A percentile compares a stretch with the other conserved stretches of the same genome.
phyloP scores from a whole-genome alignment of 768 basidiomycete genomes.

The Chlorophyllum brunneum region DNA sequence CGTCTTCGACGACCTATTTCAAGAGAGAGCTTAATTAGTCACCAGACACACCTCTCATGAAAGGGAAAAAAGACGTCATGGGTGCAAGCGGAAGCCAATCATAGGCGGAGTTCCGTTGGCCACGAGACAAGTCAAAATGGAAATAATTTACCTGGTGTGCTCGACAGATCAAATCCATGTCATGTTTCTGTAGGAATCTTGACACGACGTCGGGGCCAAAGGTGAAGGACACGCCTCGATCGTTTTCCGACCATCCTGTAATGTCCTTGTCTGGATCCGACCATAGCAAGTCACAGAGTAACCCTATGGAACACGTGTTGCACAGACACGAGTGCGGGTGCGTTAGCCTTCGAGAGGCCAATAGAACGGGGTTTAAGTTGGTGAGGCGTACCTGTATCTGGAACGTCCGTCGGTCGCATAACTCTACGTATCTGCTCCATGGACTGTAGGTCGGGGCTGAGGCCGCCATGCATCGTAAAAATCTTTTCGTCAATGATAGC shows the following conservation, averaged over 20 bases:
- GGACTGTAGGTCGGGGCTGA: conserved; percentile 95
- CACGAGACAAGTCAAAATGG: conserved; percentile 4
- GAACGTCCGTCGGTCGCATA: conserved; percentile 98
- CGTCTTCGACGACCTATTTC: conserved; percentile 91
- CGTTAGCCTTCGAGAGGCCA: too few relatives aligned
- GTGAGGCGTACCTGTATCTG: conserved; percentile 79
- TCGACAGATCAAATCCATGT: conserved; percentile 98
- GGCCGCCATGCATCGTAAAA: conserved; percentile 98
- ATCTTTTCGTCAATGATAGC: conserved; percentile 99
- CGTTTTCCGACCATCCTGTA: conserved; percentile 99
- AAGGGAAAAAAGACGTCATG: neutral
- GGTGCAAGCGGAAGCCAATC: neutral
- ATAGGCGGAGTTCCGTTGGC: neutral
- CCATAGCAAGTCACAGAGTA: conserved; percentile 96
- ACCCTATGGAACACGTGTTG: conserved; percentile 36
- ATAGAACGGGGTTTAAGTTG: neutral
- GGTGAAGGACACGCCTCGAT: conserved; percentile 97
- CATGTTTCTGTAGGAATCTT: conserved; percentile 97
- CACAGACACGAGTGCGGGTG: conserved; percentile 2
- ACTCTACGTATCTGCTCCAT: conserved; percentile 99
- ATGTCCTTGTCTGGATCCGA: conserved; percentile 99
- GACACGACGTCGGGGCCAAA: conserved; percentile 98
- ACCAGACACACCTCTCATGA: neutral
- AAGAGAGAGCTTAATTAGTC: conserved; percentile 2
- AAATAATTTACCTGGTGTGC: conserved; percentile 81